Evolutionary conservation across 768 basidiomycete genomes (phyloP).

Genomic region (Mycena floridula): DNA sequence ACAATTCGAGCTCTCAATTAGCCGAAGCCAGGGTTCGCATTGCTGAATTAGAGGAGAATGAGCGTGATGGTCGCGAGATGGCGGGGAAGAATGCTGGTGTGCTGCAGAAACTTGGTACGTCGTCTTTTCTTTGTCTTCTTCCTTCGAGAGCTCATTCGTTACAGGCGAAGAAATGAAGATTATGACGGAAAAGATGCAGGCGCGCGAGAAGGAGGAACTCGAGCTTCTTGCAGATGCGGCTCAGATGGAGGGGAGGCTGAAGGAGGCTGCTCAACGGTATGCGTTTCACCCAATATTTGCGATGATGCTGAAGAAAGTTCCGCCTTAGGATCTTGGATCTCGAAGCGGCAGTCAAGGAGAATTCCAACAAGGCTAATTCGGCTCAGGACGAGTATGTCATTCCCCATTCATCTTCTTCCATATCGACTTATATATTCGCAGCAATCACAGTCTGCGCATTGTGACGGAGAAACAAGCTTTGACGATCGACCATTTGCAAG

Average conservation of each 20-base stretch:
- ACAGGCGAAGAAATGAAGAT: no score
- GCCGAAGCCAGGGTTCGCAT: slow-evolving; percentile 34
- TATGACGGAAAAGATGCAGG: slow-evolving; percentile 9
- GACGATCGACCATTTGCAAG: neutral
- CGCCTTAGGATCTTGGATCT: neutral
- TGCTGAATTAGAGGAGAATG: slow-evolving; percentile 27
- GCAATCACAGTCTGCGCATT: neutral
- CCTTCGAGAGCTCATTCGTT: no score
- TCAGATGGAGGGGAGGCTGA: slow-evolving; percentile 8
- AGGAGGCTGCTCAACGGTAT: slow-evolving; percentile 9
- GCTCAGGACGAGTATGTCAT: no score
- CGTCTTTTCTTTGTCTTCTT: no score
- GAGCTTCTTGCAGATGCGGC: slow-evolving; percentile 7
- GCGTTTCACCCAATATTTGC: neutral
- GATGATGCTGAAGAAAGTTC: neutral
- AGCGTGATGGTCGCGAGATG: slow-evolving; percentile 1
- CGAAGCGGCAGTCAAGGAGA: no score
- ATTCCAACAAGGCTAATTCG: no score
- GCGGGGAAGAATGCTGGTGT: slow-evolving; percentile 9
- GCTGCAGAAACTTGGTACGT: slow-evolving; percentile 12
- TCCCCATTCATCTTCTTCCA: no score
- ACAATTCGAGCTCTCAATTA: slow-evolving; percentile 33
- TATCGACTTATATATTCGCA: no score
- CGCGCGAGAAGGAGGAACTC: slow-evolving; percentile 12
- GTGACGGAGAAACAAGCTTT: neutral